phyloP scores from a whole-genome alignment of 2,329 filamentous ascomycete species.

The Diaporthe aspalathi region DNA sequence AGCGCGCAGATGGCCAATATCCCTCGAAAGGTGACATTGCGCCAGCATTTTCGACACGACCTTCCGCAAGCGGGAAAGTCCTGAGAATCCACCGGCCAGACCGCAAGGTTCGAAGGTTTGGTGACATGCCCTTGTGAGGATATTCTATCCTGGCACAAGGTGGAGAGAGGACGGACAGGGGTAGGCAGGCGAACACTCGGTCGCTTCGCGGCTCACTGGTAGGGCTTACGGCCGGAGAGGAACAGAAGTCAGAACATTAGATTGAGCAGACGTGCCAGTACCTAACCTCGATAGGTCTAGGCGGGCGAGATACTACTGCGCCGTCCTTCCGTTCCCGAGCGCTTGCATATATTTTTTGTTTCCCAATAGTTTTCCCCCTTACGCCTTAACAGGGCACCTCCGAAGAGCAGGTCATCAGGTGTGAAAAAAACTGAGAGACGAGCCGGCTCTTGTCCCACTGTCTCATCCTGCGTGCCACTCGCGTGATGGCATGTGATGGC shows the following conservation, averaged over 20 bases:
- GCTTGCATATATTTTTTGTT: too few relatives aligned
- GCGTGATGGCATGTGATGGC: too few relatives aligned
- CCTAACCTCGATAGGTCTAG: background rate
- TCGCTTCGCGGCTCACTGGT: background rate
- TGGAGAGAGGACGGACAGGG: background rate
- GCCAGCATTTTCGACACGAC: background rate
- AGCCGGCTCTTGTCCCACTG: background rate
- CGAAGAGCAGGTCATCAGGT: background rate
- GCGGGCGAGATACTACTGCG: background rate
- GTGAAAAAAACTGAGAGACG: background rate
- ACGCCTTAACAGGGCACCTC: background rate
- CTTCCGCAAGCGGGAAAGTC: background rate
- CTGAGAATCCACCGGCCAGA: background rate
- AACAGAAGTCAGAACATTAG: background rate
- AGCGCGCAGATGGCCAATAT: too few relatives aligned
- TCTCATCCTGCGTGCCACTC: background rate
- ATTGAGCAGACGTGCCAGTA: background rate
- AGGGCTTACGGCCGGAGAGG: background rate
- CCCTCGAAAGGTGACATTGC: background rate
- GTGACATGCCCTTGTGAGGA: background rate
- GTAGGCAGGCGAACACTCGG: too few relatives aligned
- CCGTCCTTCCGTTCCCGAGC: background rate
- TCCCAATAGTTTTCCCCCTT: too few relatives aligned
- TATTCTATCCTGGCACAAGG: background rate
- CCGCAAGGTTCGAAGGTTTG: background rate